A percentile compares a stretch with the other conserved stretches of the same genome.
Conservation (phyloP, 163 green algal species). For the Prototheca cutis region DNA sequence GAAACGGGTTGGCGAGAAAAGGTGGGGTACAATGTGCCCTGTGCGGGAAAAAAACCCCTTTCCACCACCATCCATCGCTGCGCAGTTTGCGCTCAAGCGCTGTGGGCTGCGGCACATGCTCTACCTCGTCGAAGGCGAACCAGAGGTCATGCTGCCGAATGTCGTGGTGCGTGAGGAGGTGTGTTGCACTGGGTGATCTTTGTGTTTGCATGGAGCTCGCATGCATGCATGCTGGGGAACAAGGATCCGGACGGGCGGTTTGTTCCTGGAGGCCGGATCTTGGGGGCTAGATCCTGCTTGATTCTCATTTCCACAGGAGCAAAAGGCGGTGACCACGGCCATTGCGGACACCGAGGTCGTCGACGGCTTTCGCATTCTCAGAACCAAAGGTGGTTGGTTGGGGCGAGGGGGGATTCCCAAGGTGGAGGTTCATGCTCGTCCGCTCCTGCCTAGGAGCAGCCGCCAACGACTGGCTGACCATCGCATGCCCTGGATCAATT, state of each 20-base stretch:
- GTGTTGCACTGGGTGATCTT: neutral
- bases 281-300: no score
- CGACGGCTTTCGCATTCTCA: constrained; percentile 50
- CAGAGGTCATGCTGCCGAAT: constrained; percentile 25
- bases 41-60: neutral
- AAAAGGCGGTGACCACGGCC: constrained; percentile 39
- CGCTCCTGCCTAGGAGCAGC: neutral
- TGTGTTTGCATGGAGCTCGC: neutral
- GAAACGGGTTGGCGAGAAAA: no score
- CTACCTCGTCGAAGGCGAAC: constrained; percentile 65
- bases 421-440: neutral
- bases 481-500: no score
- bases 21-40: no score
- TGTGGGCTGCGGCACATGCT: constrained; percentile 47
- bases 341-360: constrained; percentile 22
- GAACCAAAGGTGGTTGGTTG: constrained; percentile 23
- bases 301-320: constrained; percentile 2
- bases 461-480: neutral
- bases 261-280: no score
- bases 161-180: neutral
- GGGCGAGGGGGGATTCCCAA: no score
- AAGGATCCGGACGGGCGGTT: no score
- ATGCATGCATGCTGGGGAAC: no score
- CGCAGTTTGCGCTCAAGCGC: constrained; percentile 37
- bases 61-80: neutral